Percentiles rank a stretch among this genome's conserved stretches.
phyloP scores from a whole-genome alignment of 495 filamentous ascomycete genomes.

The Aspergillus sclerotioniger region DNA sequence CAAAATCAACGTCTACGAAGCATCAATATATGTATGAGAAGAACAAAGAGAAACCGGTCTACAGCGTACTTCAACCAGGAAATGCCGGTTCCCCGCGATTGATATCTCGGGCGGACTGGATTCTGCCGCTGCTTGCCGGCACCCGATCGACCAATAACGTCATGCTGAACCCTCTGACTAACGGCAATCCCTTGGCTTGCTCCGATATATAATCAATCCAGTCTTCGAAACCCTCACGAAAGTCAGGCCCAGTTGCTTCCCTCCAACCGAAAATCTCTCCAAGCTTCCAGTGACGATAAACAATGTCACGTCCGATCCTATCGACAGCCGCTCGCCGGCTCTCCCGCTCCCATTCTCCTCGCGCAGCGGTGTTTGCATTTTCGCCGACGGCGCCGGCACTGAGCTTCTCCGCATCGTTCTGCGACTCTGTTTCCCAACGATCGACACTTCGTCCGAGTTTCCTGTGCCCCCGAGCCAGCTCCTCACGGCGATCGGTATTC shows the following conservation, averaged over 20 bases:
- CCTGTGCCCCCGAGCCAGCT: neutral
- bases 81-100: conserved; percentile 16
- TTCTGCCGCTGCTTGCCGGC: conserved; percentile 33
- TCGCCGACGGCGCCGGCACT: conserved; percentile 28
- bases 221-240: conserved; percentile 7
- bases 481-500: neutral
- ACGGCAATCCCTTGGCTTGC: conserved; percentile 14
- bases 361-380: conserved; percentile 19
- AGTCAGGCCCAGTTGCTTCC: neutral
- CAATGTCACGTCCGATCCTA: conserved; percentile 33
- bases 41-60: neutral
- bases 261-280: neutral
- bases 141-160: conserved; percentile 32
- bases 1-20: neutral
- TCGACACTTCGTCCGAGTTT: conserved; percentile 1
- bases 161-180: conserved; percentile 33
- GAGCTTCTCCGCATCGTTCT: conserved; percentile 39
- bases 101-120: conserved; percentile 12
- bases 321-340: conserved; percentile 26
- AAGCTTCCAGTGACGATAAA: neutral
- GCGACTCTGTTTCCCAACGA: conserved; percentile 1
- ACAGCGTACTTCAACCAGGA: neutral
- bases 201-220: conserved; percentile 22
- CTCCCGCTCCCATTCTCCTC: conserved; percentile 16
- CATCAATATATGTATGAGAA: neutral